Base-by-base conservation (phyloP, 2,329 filamentous ascomycete genomes). In the Ophiognomonia clavigignenti-juglandacearum region DNA sequence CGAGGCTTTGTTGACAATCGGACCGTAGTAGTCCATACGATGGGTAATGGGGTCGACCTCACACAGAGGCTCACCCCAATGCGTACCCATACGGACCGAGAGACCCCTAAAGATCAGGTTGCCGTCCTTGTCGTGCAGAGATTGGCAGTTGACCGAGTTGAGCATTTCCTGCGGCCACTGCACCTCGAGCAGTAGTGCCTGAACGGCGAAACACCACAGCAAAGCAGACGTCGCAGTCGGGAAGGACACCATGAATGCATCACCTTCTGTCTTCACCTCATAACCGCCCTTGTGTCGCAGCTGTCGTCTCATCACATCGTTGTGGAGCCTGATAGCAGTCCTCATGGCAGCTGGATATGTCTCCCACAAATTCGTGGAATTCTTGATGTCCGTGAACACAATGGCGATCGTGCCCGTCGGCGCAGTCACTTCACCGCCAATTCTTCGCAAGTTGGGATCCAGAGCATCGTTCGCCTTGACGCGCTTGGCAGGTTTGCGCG, bases 221-320 rank as follows among this genome's bases (percentile, higher is more conserved):
- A 98, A 71, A 5, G 93, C 93, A 8, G 91, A 93, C 1, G 93
- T 97, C 3, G 93, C 90, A 0, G 93, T 97, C 2, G 91, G 88
- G 67, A 98, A 98, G 9, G 92, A 95, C 26, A 98, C 93, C 91
- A 98, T 97, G 61, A 98, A 98, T 8, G 93, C 93, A 68, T 98
- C 93, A 56, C 93, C 93, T 88, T 98, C 93, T 16, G 93, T 98
- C 75, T 98, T 98, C 66, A 98, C 93, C 69, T 98, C 93, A 61
- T 96, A 98, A 1, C 93, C 93, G 61, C 93, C 93, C 57, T 96
- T 95, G 53, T 91, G 85, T 42, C 93, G 84, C 56, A 98, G 73
- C 63, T 97, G 92, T 47, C 93, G 81, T 56, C 93, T 86, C 85
- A 98, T 95, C 38, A 96, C 82, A 59, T 96, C 90, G 65, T 98